Conservation (phyloP, 352 stramenopile species). For the Phytophthora chlamydospora region DNA sequence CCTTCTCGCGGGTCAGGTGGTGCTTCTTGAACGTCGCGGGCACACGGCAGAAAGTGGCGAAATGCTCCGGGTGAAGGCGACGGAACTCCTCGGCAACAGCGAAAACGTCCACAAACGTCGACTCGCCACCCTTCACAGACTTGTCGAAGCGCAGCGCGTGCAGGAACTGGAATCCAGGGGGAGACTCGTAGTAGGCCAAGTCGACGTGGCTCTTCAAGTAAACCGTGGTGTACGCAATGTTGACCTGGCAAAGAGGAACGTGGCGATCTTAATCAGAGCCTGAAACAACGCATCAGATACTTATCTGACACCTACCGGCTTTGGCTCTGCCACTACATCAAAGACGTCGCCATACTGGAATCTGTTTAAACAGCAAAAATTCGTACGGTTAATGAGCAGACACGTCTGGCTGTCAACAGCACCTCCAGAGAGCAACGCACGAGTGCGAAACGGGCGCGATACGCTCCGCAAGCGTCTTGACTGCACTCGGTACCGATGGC, state of each 20-base stretch:
- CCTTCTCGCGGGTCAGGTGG: constrained; percentile 88
- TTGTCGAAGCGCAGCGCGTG: constrained; percentile 91
- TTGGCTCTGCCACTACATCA: constrained; percentile 81
- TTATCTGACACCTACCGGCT: constrained; percentile 52
- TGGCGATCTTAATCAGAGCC: neutral
- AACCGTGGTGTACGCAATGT: constrained; percentile 95
- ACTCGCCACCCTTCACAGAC: constrained; percentile 83
- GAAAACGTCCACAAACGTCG: constrained; percentile 89
- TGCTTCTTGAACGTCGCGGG: constrained; percentile 95
- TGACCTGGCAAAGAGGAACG: constrained; percentile 63
- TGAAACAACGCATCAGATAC: neutral
- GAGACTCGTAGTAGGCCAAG: constrained; percentile 96
- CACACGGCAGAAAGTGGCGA: constrained; percentile 80
- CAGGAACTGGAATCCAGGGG: constrained; percentile 95
- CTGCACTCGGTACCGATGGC: constrained; percentile 52
- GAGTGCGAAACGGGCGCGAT: constrained; percentile 84
- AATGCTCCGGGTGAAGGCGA: constrained; percentile 64
- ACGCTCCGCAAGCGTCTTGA: constrained; percentile 79
- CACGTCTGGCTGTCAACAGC: neutral
- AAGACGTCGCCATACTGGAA: constrained; percentile 90
- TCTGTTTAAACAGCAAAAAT: constrained; percentile 26
- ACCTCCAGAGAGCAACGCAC: constrained; percentile 38
- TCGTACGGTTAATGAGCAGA: neutral
- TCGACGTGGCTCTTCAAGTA: constrained; percentile 94
- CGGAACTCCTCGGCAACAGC: constrained; percentile 75